Conservation (phyloP, 345 rosid species). For the Jatropha curcas region DNA sequence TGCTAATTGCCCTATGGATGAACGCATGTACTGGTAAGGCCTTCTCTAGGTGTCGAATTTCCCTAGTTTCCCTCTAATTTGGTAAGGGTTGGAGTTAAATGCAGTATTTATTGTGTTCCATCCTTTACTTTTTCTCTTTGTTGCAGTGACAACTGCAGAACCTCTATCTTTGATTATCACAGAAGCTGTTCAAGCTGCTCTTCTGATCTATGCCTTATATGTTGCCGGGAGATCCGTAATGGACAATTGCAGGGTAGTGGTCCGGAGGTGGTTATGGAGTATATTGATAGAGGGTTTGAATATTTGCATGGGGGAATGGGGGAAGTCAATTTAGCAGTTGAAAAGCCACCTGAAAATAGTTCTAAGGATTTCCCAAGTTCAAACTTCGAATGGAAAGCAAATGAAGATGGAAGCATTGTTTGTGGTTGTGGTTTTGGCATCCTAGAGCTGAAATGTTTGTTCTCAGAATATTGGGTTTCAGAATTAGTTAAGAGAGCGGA, state of each 20-base stretch:
- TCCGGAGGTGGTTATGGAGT: constrained; percentile 12
- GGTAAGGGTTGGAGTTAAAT: not conserved
- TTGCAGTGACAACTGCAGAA: constrained; percentile 58
- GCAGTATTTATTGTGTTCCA: not conserved
- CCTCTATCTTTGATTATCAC: constrained; percentile 41
- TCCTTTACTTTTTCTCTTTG: not conserved
- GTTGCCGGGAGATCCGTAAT: constrained; percentile 31
- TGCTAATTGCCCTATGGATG: constrained; percentile 10
- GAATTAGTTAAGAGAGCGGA: constrained; percentile 43
- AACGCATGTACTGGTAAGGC: constrained; percentile 18
- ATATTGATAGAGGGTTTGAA: not conserved
- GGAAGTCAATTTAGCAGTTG: not conserved
- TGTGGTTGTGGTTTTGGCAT: constrained; percentile 49
- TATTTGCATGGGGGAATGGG: constrained; percentile 43
- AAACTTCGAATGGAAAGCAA: constrained; percentile 46
- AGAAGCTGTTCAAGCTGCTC: constrained; percentile 28
- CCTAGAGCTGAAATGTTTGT: constrained; percentile 45
- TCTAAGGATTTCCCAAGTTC: constrained; percentile 10
- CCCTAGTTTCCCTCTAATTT: not conserved
- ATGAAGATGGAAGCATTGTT: constrained; percentile 50
- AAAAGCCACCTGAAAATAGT: not conserved
- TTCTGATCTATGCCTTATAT: constrained; percentile 30
- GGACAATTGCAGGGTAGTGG: constrained; percentile 16
- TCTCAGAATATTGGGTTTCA: constrained; percentile 34
- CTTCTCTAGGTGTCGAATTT: not conserved